Conservation (phyloP, 495 filamentous ascomycete genomes). For the Mytilinidion resinicola region DNA sequence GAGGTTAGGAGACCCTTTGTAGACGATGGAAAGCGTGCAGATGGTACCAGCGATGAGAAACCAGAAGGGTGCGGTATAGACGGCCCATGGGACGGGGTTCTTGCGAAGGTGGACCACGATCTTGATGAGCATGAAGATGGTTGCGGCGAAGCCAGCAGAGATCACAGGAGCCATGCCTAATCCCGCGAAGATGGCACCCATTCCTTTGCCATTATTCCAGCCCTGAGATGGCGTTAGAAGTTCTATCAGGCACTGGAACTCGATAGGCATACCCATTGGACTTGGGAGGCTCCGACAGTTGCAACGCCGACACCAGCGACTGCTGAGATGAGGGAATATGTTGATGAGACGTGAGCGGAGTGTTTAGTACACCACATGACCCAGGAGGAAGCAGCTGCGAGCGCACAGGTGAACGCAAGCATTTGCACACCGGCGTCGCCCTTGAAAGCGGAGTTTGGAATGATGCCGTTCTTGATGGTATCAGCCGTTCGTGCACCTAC, state of each 20-base stretch:
- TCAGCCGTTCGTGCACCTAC: conserved; percentile 55
- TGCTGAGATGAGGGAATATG: conserved; percentile 58
- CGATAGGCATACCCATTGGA: conserved; percentile 58
- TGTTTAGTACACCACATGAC: conserved; percentile 59
- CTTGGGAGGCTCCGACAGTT: conserved; percentile 49
- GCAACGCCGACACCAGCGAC: conserved; percentile 56
- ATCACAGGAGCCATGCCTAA: conserved; percentile 56
- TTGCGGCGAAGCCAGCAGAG: conserved; percentile 49
- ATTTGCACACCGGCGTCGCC: conserved; percentile 53
- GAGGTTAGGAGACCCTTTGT: conserved; percentile 57
- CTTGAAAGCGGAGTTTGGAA: conserved; percentile 44
- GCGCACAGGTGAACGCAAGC: conserved; percentile 43
- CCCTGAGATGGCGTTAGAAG: too few species aligned
- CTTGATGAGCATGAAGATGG: conserved; percentile 58
- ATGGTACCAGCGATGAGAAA: conserved; percentile 46
- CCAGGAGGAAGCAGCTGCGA: conserved; percentile 50
- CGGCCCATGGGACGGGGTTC: conserved; percentile 51
- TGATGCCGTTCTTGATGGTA: conserved; percentile 57
- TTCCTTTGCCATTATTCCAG: conserved; percentile 48
- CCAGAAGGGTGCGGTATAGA: conserved; percentile 54
- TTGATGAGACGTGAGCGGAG: conserved; percentile 58
- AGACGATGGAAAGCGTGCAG: conserved; percentile 56
- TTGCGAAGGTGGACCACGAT: conserved; percentile 50
- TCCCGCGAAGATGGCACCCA: conserved; percentile 54
- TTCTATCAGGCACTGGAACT: too few species aligned